These are phyloP conservation scores for Papiliotrema flavescens DNA, from an alignment of 1,284 basidiomycete species.

Conservation along the genomic window DNA sequence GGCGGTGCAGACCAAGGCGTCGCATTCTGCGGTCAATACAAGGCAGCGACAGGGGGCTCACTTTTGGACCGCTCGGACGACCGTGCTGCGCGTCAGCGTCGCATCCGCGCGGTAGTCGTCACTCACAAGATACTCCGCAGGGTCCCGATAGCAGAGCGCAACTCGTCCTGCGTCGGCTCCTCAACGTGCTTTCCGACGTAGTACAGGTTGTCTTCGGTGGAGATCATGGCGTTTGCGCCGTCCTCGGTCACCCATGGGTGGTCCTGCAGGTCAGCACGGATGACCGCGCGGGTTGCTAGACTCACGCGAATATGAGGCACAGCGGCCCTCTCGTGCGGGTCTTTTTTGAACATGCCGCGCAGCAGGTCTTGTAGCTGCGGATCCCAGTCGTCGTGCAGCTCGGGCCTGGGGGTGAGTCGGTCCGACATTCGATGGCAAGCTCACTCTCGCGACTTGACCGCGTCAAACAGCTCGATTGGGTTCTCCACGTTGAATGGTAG, in stretches of 20 bases:
- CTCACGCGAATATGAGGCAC: slow-evolving; percentile 46
- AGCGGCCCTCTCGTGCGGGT: slow-evolving; percentile 41
- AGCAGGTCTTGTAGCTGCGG: slow-evolving; percentile 43
- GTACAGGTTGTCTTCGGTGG: slow-evolving; percentile 48
- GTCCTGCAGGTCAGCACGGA: slow-evolving; percentile 21
- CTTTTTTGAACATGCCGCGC: slow-evolving; percentile 45
- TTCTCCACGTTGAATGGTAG: slow-evolving; percentile 54
- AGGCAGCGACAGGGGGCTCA: slow-evolving; percentile 14
- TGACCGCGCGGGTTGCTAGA: not conserved
- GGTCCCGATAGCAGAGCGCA: slow-evolving; percentile 44
- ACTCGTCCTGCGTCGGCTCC: slow-evolving; percentile 49
- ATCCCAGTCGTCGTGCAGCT: slow-evolving; percentile 44
- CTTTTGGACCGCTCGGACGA: slow-evolving; percentile 49
- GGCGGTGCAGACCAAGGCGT: slow-evolving; percentile 25
- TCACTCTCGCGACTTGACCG: slow-evolving; percentile 51
- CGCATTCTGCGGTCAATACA: slow-evolving; percentile 18
- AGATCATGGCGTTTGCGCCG: slow-evolving; percentile 45
- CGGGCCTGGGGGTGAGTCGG: slow-evolving; percentile 22
- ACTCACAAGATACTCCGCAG: slow-evolving; percentile 45
- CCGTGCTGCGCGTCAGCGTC: slow-evolving; percentile 29
- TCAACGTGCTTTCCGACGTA: slow-evolving; percentile 47
- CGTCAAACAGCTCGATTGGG: slow-evolving; percentile 53
- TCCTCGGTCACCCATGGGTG: slow-evolving; percentile 50
- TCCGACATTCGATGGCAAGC: slow-evolving; percentile 7
- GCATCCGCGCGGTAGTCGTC: not conserved